Conservation (phyloP, 306 rosid genomes). For the Lathyrus sativus region DNA sequence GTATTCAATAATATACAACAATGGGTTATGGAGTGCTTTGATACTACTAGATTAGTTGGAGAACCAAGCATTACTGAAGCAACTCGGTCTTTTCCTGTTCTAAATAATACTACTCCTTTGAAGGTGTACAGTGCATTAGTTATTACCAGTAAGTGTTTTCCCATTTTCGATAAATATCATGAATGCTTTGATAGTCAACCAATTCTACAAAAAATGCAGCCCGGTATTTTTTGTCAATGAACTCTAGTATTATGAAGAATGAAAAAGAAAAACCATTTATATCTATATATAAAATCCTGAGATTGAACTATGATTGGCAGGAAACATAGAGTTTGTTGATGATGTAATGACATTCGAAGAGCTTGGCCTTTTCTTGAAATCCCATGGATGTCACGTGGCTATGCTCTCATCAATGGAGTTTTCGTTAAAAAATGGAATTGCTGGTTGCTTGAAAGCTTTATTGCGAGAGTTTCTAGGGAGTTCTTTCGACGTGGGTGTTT, state of each 20-base stretch:
- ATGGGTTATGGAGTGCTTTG: slow-evolving; percentile 72
- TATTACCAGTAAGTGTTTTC: slow-evolving; percentile 63
- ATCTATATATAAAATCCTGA: slow-evolving; percentile 12
- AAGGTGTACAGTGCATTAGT: slow-evolving; percentile 70
- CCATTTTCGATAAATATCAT: slow-evolving; percentile 6
- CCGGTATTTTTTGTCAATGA: slow-evolving; percentile 23
- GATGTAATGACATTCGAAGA: slow-evolving; percentile 80
- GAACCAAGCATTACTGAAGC: slow-evolving; percentile 55
- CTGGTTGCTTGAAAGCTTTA: slow-evolving; percentile 79
- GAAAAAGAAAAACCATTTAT: slow-evolving; percentile 15
- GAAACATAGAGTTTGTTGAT: slow-evolving; percentile 89
- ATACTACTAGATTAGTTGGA: slow-evolving; percentile 48
- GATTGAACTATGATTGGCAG: slow-evolving; percentile 53
- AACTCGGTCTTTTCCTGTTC: slow-evolving; percentile 61
- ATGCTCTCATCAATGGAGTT: slow-evolving; percentile 72
- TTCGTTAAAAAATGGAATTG: slow-evolving; percentile 75
- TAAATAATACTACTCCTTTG: slow-evolving; percentile 47
- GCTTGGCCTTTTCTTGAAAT: slow-evolving; percentile 72
- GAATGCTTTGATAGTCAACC: slow-evolving; percentile 28
- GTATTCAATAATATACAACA: slow-evolving; percentile 60
- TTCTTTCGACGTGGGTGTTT: slow-evolving; percentile 61
- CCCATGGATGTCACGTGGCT: slow-evolving; percentile 84
- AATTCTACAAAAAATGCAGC: slow-evolving; percentile 26
- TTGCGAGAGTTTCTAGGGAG: slow-evolving; percentile 63
- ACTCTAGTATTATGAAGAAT: slow-evolving; percentile 9